Percentiles rank a stretch among this genome's conserved stretches.
Evolutionary conservation across 2,329 filamentous ascomycete species (phyloP).

Genomic region (Venturia carpophila): DNA sequence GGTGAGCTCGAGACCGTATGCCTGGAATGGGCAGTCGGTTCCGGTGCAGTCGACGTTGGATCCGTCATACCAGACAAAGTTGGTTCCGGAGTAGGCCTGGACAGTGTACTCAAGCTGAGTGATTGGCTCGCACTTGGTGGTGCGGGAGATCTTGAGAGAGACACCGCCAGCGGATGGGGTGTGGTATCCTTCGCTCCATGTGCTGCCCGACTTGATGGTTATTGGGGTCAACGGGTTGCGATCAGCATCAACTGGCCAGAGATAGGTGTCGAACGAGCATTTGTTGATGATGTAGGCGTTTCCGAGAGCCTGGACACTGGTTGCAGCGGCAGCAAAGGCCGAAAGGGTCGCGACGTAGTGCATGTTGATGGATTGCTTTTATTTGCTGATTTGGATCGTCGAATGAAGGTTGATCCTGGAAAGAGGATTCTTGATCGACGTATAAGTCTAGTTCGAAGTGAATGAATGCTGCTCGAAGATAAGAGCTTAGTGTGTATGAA

Average conservation of each 20-base stretch:
- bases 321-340: slow-evolving; percentile 24
- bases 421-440: not conserved
- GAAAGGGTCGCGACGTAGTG: slow-evolving; percentile 18
- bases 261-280: slow-evolving; percentile 31
- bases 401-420: slow-evolving; percentile 3
- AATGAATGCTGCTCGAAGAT: slow-evolving; percentile 14
- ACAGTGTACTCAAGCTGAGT: slow-evolving; percentile 34
- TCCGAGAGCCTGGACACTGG: slow-evolving; percentile 21
- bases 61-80: slow-evolving; percentile 31
- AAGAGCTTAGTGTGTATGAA: slow-evolving; percentile 9
- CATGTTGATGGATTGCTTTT: slow-evolving; percentile 14
- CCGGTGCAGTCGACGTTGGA: slow-evolving; percentile 32
- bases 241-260: slow-evolving; percentile 31
- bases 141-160: slow-evolving; percentile 35
- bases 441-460: not conserved
- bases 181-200: slow-evolving; percentile 30
- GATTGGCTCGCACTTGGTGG: slow-evolving; percentile 17
- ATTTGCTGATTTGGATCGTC: slow-evolving; percentile 5
- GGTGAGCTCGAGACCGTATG: slow-evolving; percentile 30
- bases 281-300: slow-evolving; percentile 32
- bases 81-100: slow-evolving; percentile 16
- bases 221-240: slow-evolving; percentile 22
- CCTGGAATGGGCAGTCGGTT: slow-evolving; percentile 28
- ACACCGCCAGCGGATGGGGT: slow-evolving; percentile 25
- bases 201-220: slow-evolving; percentile 24